phyloP scores from a whole-genome alignment of 345 rosid species.

The Noccaea caerulescens region DNA sequence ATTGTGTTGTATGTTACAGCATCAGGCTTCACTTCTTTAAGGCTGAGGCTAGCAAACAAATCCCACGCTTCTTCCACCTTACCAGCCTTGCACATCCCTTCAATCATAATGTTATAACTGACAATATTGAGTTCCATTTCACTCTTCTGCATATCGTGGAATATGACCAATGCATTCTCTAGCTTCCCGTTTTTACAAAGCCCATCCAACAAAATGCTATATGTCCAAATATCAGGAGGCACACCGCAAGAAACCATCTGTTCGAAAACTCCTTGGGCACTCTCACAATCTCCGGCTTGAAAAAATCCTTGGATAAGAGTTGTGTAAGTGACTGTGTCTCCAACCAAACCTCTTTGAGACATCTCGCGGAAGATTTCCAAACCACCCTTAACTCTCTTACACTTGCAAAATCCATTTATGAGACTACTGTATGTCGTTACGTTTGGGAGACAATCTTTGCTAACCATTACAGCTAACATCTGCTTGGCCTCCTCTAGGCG shows the following conservation, averaged over 20 bases:
- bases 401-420: slow-evolving; percentile 38
- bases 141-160: too few species aligned
- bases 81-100: too few species aligned
- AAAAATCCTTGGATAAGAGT: slow-evolving; percentile 37
- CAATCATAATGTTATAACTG: too few species aligned
- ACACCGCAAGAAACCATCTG: slow-evolving; percentile 38
- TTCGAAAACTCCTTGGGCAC: slow-evolving; percentile 28
- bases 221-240: slow-evolving; percentile 27
- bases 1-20: slow-evolving; percentile 25
- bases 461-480: slow-evolving; percentile 8
- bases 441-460: not conserved
- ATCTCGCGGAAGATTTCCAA: slow-evolving; percentile 29
- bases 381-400: slow-evolving; percentile 32
- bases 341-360: slow-evolving; percentile 34
- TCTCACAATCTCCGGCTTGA: slow-evolving; percentile 18
- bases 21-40: slow-evolving; percentile 23
- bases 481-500: slow-evolving; percentile 3
- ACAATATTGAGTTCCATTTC: too few species aligned
- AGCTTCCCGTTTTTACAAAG: too few species aligned
- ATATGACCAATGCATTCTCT: too few species aligned
- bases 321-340: not conserved
- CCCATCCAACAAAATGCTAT: slow-evolving; percentile 27
- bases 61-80: not conserved
- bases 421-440: slow-evolving; percentile 31
- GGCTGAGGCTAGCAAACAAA: not conserved